phyloP scores from a whole-genome alignment of 495 filamentous ascomycete species.

The Lepidopterella palustris region DNA sequence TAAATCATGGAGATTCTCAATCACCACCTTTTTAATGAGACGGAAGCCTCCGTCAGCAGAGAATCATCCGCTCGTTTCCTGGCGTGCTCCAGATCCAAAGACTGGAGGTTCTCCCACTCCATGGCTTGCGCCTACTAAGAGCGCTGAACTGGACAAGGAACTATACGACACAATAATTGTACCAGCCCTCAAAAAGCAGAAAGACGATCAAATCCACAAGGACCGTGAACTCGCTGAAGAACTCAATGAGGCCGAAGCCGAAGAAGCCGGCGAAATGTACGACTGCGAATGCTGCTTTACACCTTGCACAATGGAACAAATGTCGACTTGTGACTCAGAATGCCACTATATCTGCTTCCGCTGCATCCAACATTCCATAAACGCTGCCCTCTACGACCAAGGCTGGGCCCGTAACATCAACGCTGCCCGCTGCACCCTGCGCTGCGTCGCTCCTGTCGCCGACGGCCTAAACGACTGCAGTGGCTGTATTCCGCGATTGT shows the following conservation, averaged over 20 bases:
- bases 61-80: conserved; percentile 59
- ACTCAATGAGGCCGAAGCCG: conserved; percentile 71
- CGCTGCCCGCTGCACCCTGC: conserved; percentile 59
- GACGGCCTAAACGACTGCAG: conserved; percentile 49
- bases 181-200: conserved; percentile 52
- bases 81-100: conserved; percentile 47
- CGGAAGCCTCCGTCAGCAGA: conserved; percentile 56
- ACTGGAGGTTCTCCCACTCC: conserved; percentile 46
- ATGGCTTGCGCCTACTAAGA: conserved; percentile 62
- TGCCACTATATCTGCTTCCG: conserved; percentile 80
- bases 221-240: conserved; percentile 60
- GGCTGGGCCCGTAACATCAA: conserved; percentile 80
- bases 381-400: conserved; percentile 87
- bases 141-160: conserved; percentile 73
- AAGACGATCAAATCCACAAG: conserved; percentile 49
- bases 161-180: conserved; percentile 59
- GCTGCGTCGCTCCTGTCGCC: conserved; percentile 68
- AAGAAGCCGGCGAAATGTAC: conserved; percentile 59
- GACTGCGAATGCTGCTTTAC: conserved; percentile 91
- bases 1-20: conserved; percentile 79
- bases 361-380: conserved; percentile 71
- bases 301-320: conserved; percentile 71
- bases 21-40: conserved; percentile 66
- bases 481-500: conserved; percentile 60
- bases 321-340: conserved; percentile 61